Conservation (phyloP, 352 stramenopile species). For the Phytophthora agathidicida region DNA sequence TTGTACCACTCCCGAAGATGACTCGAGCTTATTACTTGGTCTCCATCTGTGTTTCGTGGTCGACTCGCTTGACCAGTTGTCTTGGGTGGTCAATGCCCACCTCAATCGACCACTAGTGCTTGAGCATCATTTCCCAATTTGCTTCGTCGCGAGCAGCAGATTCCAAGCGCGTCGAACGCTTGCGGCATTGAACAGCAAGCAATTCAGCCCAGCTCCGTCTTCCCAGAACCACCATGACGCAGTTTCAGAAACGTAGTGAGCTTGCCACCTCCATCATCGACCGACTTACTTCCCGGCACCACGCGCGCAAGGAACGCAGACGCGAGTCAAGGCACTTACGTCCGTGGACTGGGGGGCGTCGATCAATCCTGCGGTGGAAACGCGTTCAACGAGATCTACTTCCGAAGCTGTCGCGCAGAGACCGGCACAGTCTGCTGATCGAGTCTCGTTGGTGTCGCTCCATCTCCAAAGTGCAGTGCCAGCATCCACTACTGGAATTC, state of each 20-base stretch:
- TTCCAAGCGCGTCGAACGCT: too few species aligned
- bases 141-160: constrained; percentile 2
- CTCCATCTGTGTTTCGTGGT: constrained; percentile 8
- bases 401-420: constrained; percentile 5
- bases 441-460: constrained; percentile 4
- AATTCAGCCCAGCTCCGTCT: too few species aligned
- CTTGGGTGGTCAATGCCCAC: not conserved
- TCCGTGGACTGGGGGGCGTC: constrained; percentile 2
- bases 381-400: constrained; percentile 3
- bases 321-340: constrained; percentile 8
- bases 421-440: constrained; percentile 6
- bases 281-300: constrained; percentile 18
- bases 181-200: constrained; percentile 17
- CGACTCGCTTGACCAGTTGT: constrained; percentile 1
- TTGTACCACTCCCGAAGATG: constrained; percentile 3
- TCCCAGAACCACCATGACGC: constrained; percentile 1
- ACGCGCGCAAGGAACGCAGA: constrained; percentile 3
- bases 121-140: constrained; percentile 27
- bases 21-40: constrained; percentile 3
- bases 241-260: not conserved
- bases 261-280: constrained; percentile 14
- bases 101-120: constrained; percentile 2
- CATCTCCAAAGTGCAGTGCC: not conserved
- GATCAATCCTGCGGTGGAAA: constrained; percentile 10
- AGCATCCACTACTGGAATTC: not conserved